Evolutionary conservation across 306 rosid species (phyloP).

Genomic region (Rosa persica): DNA sequence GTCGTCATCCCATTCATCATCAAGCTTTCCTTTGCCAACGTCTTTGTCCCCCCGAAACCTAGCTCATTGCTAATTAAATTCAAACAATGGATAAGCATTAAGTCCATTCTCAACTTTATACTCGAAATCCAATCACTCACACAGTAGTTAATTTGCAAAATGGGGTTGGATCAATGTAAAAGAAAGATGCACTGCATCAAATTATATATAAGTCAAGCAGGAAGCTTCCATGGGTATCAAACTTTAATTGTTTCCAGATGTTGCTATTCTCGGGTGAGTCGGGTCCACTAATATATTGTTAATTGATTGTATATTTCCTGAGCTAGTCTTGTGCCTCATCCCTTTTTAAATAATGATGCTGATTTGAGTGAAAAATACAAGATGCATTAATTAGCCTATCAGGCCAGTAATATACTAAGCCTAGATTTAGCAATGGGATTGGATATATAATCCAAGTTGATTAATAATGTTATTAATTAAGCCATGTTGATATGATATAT

Average conservation of each 20-base stretch:
- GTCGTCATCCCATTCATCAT: constrained; percentile 5
- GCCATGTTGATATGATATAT: background rate
- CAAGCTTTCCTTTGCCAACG: background rate
- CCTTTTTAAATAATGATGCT: background rate
- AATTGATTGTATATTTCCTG: background rate
- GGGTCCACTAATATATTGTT: background rate
- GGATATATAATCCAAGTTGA: background rate
- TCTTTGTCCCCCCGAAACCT: background rate
- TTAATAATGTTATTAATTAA: background rate
- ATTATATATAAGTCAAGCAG: background rate
- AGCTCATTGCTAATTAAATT: background rate
- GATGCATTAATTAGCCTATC: background rate
- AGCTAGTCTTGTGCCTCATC: background rate
- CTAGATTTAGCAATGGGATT: background rate
- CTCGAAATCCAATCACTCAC: background rate
- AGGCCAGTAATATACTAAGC: background rate
- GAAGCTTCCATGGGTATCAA: background rate
- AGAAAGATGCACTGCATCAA: background rate
- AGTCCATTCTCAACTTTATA: background rate
- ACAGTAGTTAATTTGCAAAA: background rate
- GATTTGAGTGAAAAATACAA: background rate
- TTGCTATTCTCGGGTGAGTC: background rate
- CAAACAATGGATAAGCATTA: background rate
- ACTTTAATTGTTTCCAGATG: background rate
- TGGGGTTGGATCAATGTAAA: background rate